These are phyloP conservation scores for Aspergillus candidus DNA, from an alignment of 2,329 filamentous ascomycete species.

Conservation along the genomic window DNA sequence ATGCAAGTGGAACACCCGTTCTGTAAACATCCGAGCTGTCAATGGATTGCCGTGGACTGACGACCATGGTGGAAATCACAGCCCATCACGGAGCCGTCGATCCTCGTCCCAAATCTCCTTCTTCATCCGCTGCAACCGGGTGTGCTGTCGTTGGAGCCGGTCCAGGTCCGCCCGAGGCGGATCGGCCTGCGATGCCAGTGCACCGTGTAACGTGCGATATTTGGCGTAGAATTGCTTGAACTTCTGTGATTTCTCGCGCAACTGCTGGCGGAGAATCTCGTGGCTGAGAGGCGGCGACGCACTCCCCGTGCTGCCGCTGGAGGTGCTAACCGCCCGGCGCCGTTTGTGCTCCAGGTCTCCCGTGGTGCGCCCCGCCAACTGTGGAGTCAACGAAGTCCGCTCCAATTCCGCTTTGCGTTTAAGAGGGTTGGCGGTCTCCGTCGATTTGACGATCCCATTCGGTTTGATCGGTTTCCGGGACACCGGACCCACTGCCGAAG, in stretches of 20 bases:
- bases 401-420: constrained; percentile 39
- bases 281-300: constrained; percentile 35
- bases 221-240: constrained; percentile 56
- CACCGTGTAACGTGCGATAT: constrained; percentile 52
- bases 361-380: constrained; percentile 23
- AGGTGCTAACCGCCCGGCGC: constrained; percentile 31
- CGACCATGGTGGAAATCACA: constrained; percentile 9
- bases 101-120: constrained; percentile 49
- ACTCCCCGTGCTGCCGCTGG: constrained; percentile 39
- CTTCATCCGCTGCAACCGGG: constrained; percentile 52
- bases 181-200: constrained; percentile 33
- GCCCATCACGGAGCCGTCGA: constrained; percentile 27
- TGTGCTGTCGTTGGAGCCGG: constrained; percentile 50
- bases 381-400: constrained; percentile 15
- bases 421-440: constrained; percentile 25
- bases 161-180: constrained; percentile 48
- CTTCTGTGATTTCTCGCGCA: constrained; percentile 36
- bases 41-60: constrained; percentile 4
- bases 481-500: constrained; percentile 12
- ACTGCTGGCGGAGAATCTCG: constrained; percentile 32
- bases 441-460: constrained; percentile 26
- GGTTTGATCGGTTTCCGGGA: constrained; percentile 19
- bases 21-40: constrained; percentile 7
- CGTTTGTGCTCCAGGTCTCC: constrained; percentile 40
- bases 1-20: constrained; percentile 8